Conservation (phyloP, 2,329 filamentous ascomycete species). For the Monosporascus sp. region DNA sequence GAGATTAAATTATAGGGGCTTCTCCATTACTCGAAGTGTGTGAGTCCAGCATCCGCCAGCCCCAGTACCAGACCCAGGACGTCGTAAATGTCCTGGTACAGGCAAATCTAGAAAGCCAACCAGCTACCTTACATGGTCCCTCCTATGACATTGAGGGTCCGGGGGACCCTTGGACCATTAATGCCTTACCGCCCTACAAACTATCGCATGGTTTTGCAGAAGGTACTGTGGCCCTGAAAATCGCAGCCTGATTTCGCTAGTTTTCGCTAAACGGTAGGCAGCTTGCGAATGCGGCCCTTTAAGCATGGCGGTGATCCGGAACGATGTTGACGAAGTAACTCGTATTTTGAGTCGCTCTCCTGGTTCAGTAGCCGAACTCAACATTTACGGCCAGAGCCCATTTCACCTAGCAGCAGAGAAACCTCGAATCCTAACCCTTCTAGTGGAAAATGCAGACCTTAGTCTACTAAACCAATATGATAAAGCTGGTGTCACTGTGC, state of each 20-base stretch:
- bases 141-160: too few relatives aligned
- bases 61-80: not conserved
- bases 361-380: not conserved
- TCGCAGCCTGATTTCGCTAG: not conserved
- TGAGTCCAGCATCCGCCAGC: too few relatives aligned
- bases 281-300: slow-evolving; percentile 2
- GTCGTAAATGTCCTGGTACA: not conserved
- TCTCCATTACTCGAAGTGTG: slow-evolving; percentile 3
- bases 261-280: not conserved
- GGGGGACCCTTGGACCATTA: too few relatives aligned
- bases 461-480: not conserved
- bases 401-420: slow-evolving; percentile 2
- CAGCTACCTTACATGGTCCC: not conserved
- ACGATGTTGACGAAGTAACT: not conserved
- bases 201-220: slow-evolving; percentile 1
- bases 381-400: not conserved
- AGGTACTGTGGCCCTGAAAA: not conserved
- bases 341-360: slow-evolving; percentile 1
- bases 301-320: slow-evolving; percentile 3
- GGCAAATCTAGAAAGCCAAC: not conserved
- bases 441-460: not conserved
- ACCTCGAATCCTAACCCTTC: not conserved
- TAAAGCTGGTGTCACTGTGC: not conserved
- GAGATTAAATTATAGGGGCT: not conserved
- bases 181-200: not conserved